A percentile compares a stretch with the other conserved stretches of the same genome.
Conservation (phyloP, 2,329 filamentous ascomycete species). For the Tolypocladium paradoxum region DNA sequence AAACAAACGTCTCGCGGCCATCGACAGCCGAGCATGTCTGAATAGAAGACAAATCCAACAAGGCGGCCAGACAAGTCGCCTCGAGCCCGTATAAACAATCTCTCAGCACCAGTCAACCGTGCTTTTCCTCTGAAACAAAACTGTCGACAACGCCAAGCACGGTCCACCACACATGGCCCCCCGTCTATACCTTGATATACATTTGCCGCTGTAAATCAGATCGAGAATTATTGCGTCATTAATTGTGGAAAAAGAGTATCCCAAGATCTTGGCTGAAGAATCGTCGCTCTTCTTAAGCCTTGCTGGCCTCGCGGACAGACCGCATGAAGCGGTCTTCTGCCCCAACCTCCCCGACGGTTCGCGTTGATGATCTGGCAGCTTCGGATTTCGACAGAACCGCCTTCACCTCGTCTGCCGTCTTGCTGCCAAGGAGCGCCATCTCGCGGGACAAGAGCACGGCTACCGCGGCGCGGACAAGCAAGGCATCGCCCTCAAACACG, state of each 20-base stretch:
- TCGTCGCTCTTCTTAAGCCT: slow-evolving; percentile 10
- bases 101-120: background rate
- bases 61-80: background rate
- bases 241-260: background rate
- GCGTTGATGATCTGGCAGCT: slow-evolving; percentile 17
- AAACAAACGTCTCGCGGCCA: background rate
- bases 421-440: slow-evolving; percentile 37
- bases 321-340: slow-evolving; percentile 35
- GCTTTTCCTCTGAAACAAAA: background rate
- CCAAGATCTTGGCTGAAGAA: background rate
- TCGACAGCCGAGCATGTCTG: background rate
- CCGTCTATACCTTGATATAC: slow-evolving; percentile 13
- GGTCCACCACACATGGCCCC: background rate
- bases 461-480: slow-evolving; percentile 60
- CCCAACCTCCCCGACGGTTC: slow-evolving; percentile 28
- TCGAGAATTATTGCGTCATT: slow-evolving; percentile 4
- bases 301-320: slow-evolving; percentile 23
- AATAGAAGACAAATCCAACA: background rate
- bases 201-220: slow-evolving; percentile 11
- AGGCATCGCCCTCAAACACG: slow-evolving; percentile 67
- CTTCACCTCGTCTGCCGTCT: slow-evolving; percentile 32
- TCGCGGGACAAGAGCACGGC: slow-evolving; percentile 50
- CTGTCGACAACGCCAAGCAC: slow-evolving; percentile 8
- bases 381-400: slow-evolving; percentile 22
- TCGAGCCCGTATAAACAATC: background rate